Evolutionary conservation across 129 eudicot genomes (phyloP), one percentile per base, ranked within the genome.

Genomic region (Flaveria sonorensis): DNA sequence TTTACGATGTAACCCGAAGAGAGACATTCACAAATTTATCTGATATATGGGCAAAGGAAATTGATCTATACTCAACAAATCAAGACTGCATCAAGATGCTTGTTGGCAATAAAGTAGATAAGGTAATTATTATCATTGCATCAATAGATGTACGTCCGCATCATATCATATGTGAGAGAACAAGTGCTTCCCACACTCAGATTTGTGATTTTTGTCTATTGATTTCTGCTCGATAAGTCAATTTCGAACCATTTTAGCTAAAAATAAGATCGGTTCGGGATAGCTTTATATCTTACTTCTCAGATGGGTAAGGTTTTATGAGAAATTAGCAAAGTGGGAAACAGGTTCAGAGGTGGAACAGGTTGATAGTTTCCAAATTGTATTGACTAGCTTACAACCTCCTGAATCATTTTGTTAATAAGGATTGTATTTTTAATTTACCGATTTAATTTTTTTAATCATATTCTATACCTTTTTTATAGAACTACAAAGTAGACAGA

Each of bases 71-170:
- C 82, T 92, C 97, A 61, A 92, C 97, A 16, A 92, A 92, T 81
- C 96, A 89, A 85, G 98, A 92, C 55, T 92, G 98, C 86, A 90
- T 92, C 86, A 92, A 92, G 92, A 88, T 92, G 98, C 93, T 92
- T 78, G 98, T 92, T 52, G 98, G 98, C 64, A 92, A 92, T 86
- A 92, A 92, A 92, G 98, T 92, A 81, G 98, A 92, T 63, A 92
- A 92, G 98, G 98, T 92, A 83, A 45, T 51, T 56, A 10, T 21
- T 20, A 18, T 56, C 30, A 16, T 75, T 47, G 10, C 46, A 45
- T 26, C 14, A 43, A 23, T 72, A 21, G 32, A 36, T 47, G 16
- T 68, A 72, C 59, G 16, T 68, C 47, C 11, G 42, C 26, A 40
- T 73, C 18, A 50, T 51, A 52, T 8, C 42, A 51, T 23, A 73